Base-by-base conservation (phyloP, 306 rosid genomes). In the Mimosa bimucronata region DNA sequence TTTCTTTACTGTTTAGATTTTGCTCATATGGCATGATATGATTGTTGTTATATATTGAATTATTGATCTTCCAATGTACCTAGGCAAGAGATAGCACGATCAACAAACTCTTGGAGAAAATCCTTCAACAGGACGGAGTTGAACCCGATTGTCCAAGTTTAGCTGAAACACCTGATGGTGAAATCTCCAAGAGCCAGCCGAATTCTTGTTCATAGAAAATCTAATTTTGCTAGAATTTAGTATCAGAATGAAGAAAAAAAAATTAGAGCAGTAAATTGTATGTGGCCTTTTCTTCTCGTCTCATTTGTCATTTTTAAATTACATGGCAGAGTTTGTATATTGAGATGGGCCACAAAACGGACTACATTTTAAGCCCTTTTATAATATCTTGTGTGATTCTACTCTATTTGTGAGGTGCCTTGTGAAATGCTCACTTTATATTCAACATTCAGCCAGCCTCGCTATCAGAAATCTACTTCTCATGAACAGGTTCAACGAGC, bases 51-150 rank as follows among this genome's bases (percentile, higher is more conserved):
- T 13, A 21, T 40, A 30, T 48, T 7, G 7, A 82, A 18, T 46
- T 73, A 50, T 79, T 66, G 26, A 21, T 44, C 66, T 76, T 75
- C 60, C 66, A 75, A 41, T 42, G 68, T 80, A 37, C 78, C 81
- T 83, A 89, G 98, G 89, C 83, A 10, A 90, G 84, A 75, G 91
- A 84, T 66, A 88, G 83, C 85, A 58, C 60, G 61, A 72, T 93
- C 46, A 93, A 87, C 75, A 85, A 83, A 78, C 34, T 83, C 25
- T 41, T 90, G 15, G 90, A 84, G 4, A 87, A 88, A 71, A 80
- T 90, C 65, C 79, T 83, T 50, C 65, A 25, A 2, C 86, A 69
- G 6, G 61, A 66, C 37, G 71, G 19, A 75, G 75, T 64, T 48
- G 53, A 74, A 82, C 40, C 28, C 1, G 62, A 77, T 18, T 30